phyloP scores from a whole-genome alignment of 257 asterid genomes.

The Solanum stenotomum region DNA sequence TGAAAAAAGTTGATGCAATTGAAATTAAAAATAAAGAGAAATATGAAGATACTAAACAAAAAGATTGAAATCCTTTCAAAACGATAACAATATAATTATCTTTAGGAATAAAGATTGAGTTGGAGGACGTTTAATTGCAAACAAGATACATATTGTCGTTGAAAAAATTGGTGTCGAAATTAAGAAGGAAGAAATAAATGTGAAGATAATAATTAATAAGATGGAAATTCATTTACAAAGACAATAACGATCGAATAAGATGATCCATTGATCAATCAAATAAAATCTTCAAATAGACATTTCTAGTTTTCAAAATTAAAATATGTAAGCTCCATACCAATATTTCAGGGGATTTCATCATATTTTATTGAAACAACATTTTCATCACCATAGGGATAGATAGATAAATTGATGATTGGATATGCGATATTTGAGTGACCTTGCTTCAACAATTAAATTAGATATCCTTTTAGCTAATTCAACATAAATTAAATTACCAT shows the following conservation, averaged over 20 bases:
- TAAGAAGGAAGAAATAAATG: neutral
- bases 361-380: no score
- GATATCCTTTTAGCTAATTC: neutral
- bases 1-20: neutral
- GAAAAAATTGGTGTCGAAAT: neutral
- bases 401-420: neutral
- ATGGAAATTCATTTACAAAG: neutral
- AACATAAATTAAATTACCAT: neutral
- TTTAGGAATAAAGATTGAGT: neutral
- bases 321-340: neutral
- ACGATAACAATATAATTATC: neutral
- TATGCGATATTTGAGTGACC: neutral
- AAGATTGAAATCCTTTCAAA: neutral
- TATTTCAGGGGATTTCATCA: neutral
- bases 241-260: neutral
- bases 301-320: neutral
- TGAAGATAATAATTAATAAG: neutral
- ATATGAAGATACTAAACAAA: neutral
- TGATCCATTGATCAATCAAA: neutral
- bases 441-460: neutral
- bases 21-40: neutral
- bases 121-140: neutral
- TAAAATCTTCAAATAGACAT: neutral
- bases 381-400: neutral
- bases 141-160: neutral